phyloP scores from a whole-genome alignment of 768 basidiomycete species.

The Mrakia gelida region DNA sequence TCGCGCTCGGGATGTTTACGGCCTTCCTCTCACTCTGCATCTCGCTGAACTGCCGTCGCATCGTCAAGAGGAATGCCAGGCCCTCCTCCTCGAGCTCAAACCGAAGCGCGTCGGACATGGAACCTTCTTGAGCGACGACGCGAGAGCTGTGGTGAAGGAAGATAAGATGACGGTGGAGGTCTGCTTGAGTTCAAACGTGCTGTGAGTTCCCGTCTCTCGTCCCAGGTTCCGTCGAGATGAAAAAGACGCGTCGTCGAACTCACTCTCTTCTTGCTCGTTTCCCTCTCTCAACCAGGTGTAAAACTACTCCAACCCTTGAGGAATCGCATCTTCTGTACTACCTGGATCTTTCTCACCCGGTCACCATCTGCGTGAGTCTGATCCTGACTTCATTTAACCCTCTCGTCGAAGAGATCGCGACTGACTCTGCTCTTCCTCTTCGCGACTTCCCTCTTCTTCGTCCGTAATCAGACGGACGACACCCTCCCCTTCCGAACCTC shows the following conservation, averaged over 20 bases:
- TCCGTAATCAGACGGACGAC: constrained; percentile 64
- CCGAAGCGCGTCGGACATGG: constrained; percentile 75
- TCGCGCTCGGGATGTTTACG: constrained; percentile 52
- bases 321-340: constrained; percentile 70
- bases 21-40: constrained; percentile 66
- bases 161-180: constrained; percentile 68
- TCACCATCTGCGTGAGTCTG: constrained; percentile 67
- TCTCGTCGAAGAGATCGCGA: neutral
- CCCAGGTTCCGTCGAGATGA: neutral
- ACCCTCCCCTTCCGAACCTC: constrained; percentile 71
- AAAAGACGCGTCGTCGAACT: neutral
- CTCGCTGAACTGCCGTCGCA: constrained; percentile 65
- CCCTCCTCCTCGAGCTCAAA: constrained; percentile 59
- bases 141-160: constrained; percentile 55
- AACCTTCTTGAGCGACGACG: constrained; percentile 66
- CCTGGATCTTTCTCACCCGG: constrained; percentile 59
- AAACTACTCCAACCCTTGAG: constrained; percentile 61
- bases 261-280: neutral
- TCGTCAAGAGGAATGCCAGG: constrained; percentile 34
- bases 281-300: constrained; percentile 51
- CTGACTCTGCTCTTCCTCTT: neutral
- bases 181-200: constrained; percentile 71
- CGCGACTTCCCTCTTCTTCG: no score
- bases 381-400: neutral
- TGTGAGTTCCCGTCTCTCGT: constrained; percentile 50